These are phyloP conservation scores for Incumbomyces lentus DNA, from an alignment of 2,329 filamentous ascomycete genomes.

Conservation along the genomic window DNA sequence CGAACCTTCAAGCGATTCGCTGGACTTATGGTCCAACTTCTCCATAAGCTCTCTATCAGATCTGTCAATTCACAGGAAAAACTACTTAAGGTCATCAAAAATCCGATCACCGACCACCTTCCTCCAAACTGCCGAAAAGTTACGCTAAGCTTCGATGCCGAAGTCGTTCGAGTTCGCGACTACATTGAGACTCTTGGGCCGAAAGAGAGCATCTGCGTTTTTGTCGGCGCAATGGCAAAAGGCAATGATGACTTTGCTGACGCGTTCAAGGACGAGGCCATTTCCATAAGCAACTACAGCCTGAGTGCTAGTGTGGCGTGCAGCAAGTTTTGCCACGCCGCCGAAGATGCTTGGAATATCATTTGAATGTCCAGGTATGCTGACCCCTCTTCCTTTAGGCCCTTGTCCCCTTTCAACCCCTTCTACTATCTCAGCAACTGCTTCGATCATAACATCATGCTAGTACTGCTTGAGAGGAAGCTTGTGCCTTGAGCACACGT, in stretches of 20 bases:
- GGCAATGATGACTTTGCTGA: conserved; percentile 93
- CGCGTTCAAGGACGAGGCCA: conserved; percentile 87
- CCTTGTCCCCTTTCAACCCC: conserved; percentile 6
- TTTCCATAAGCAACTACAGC: conserved; percentile 97
- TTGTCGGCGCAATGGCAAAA: conserved; percentile 97
- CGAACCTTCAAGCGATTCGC: conserved; percentile 98
- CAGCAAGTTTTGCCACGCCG: conserved; percentile 98
- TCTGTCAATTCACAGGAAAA: conserved; percentile 97
- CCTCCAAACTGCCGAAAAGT: conserved; percentile 97
- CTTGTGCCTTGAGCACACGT: conserved; percentile 51
- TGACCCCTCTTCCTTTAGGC: conserved; percentile 1
- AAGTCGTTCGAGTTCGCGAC: conserved; percentile 75
- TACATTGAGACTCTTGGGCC: conserved; percentile 70
- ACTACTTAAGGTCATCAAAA: conserved; percentile 92
- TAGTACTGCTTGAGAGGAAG: conserved; percentile 33
- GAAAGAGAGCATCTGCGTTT: conserved; percentile 92
- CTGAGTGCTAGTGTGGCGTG: conserved; percentile 95
- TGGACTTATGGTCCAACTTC: conserved; percentile 93
- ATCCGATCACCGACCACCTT: conserved; percentile 93
- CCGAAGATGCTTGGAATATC: conserved; percentile 91
- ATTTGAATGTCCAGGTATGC: conserved; percentile 55
- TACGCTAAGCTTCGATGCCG: conserved; percentile 86
- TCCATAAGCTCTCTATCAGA: conserved; percentile 89
- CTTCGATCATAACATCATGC: conserved; percentile 61
- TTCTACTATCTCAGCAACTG: conserved; percentile 24